Base-by-base conservation (phyloP, 495 filamentous ascomycete species). In the Hypomontagnella submonticulosa region DNA sequence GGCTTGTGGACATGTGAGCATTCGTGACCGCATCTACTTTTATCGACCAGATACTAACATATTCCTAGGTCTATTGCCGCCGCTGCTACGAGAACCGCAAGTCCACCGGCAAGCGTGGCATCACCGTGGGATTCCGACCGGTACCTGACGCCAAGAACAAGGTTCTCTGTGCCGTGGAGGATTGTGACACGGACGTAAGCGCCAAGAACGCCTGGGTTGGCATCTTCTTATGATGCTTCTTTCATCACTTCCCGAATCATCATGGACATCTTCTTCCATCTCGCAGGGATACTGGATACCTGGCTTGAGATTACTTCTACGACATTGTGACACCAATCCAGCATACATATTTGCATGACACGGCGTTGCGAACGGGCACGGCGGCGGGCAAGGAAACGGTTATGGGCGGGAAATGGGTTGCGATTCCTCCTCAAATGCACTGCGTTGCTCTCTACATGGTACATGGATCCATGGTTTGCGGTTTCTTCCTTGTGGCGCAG, bases 1-100 rank as follows among this genome's bases (percentile, higher is more conserved):
- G 64, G 71, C 73, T 3, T 83, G 81, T 57, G 81, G 81, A 40
- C 81, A 83, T 46, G 81, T 82, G 62, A 72, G 80, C 71, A 30
- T 34, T 18, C 13, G 8, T 52, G 15, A 23, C 40, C 12, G 23
- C 36, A 36, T 12, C 42, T n/a, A n/a, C 42, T 6, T 37, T 32
- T 43, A 32, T 23, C 32, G 51, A 13, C 38, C 9, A 7, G 18
- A 9, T 57, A 16, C 37, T 67, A 18, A 64, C 37, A 30, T 46
- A 15, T 56, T 4, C 49, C 50, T 49, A 83, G 81, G 81, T 83
- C 15, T 83, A 79, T 53, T 83, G 81, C 68, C 71, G 64, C 50
- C 62, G 66, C 6, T 83, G 81, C 70, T 83, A 66, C 54, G 78
- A 81, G 27, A 74, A 75, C 53, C 76, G 75, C 56, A 72, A 63